phyloP scores from a whole-genome alignment of 306 rosid species.

The Corylus americana region DNA sequence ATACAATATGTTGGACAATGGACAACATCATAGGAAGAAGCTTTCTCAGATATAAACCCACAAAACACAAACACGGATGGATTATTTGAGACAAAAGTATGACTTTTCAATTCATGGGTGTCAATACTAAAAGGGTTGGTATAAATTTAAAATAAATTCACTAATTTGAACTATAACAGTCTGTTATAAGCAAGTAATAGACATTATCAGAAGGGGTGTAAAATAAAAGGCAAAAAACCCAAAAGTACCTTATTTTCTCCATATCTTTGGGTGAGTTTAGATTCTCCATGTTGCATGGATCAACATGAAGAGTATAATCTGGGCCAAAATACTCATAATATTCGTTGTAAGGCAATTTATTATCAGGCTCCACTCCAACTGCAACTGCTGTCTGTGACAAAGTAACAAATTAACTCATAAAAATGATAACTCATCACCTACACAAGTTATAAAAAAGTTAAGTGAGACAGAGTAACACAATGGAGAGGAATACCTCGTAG shows the following conservation, averaged over 20 bases:
- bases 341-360: constrained; percentile 82
- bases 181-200: neutral
- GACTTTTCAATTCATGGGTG: neutral
- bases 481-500: constrained; percentile 62
- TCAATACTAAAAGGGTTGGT: neutral
- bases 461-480: constrained; percentile 8
- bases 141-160: neutral
- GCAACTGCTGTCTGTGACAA: constrained; percentile 86
- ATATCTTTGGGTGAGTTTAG: constrained; percentile 73
- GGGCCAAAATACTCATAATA: constrained; percentile 95
- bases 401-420: constrained; percentile 26
- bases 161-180: neutral
- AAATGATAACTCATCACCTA: constrained; percentile 5
- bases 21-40: too few relatives aligned
- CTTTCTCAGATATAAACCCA: neutral
- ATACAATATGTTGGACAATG: neutral
- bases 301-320: constrained; percentile 72
- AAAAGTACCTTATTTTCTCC: constrained; percentile 75
- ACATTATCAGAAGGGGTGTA: neutral
- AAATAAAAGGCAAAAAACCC: too few relatives aligned
- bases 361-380: constrained; percentile 90
- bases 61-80: neutral
- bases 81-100: neutral
- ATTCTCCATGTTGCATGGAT: constrained; percentile 83
- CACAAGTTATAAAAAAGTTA: constrained; percentile 6